Evolutionary conservation across 768 basidiomycete genomes (phyloP), one percentile per base, ranked within the genome.

Genomic region (Pseudohyphozyma bogoriensis): DNA sequence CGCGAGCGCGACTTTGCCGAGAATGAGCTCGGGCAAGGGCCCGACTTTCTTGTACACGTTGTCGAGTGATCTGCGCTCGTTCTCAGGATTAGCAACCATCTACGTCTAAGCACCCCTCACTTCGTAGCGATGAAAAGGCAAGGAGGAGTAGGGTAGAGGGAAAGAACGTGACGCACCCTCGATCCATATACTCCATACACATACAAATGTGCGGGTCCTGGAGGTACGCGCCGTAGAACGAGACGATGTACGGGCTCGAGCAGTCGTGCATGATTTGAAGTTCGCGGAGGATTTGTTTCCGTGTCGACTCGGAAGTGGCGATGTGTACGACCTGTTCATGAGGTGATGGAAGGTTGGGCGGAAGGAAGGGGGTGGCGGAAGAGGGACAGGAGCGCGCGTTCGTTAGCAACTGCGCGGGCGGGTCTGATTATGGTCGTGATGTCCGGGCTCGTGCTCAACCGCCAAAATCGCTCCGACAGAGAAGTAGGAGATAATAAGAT

Each of bases 111-210:
- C n/a, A n/a, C n/a, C n/a, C n/a, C n/a, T n/a, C n/a, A n/a, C n/a
- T n/a, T n/a, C n/a, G n/a, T n/a, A n/a, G n/a, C n/a, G n/a, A n/a
- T n/a, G n/a, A n/a, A n/a, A n/a, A n/a, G n/a, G n/a, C n/a, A n/a
- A n/a, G n/a, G n/a, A n/a, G 35, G 29, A 10, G 36, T 6, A 24
- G 24, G 0, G 40, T 9, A n/a, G n/a, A n/a, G n/a, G n/a, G n/a
- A n/a, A n/a, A n/a, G n/a, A 2, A 20, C 16, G 2, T 18, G 16
- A 33, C 63, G 49, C 85, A 90, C 63, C 89, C 87, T 73, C 89
- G 91, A 79, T 93, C 86, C 87, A 86, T 86, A 74, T 76, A 87
- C 73, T 99, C 95, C 85, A 99, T 96, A 76, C 91, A 97, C 68
- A 71, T 93, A 74, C 95, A 95, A 72, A 99, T 93, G 71, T 97